A percentile compares a stretch with the other conserved stretches of the same genome.
phyloP scores from a whole-genome alignment of 495 filamentous ascomycete species.

The Daldinia grandis region DNA sequence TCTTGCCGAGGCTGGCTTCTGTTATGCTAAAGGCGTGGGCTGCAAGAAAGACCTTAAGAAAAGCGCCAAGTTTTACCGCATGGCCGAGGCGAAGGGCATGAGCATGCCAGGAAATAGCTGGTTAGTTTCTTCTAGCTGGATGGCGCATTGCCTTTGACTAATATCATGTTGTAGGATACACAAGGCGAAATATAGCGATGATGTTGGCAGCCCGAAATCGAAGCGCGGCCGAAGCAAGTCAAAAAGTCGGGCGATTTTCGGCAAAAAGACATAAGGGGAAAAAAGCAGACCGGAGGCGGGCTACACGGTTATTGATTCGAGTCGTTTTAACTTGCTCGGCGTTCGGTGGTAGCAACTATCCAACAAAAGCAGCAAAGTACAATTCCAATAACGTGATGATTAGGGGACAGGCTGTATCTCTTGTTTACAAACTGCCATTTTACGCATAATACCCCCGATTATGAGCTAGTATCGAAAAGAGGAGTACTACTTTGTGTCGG shows the following conservation, averaged over 20 bases:
- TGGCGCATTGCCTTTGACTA: conserved; percentile 1
- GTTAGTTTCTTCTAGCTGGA: conserved; percentile 57
- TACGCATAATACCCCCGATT: conserved; percentile 27
- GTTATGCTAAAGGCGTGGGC: conserved; percentile 83
- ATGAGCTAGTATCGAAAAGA: conserved; percentile 14
- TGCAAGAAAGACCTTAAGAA: conserved; percentile 97
- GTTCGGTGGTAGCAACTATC: conserved; percentile 30
- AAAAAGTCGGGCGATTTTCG: conserved; percentile 55
- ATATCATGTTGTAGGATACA: conserved; percentile 74
- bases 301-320: conserved; percentile 14
- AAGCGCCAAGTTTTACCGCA: conserved; percentile 87
- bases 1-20: conserved; percentile 86
- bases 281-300: not conserved
- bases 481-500: not conserved
- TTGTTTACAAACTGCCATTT: conserved; percentile 22
- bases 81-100: conserved; percentile 91
- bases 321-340: conserved; percentile 22
- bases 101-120: conserved; percentile 98
- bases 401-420: conserved; percentile 20
- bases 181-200: conserved; percentile 87
- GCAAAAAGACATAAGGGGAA: conserved; percentile 39
- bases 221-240: conserved; percentile 57
- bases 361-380: conserved; percentile 28
- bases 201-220: conserved; percentile 48
- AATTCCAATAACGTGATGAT: conserved; percentile 21